These are phyloP conservation scores for Filosporella fistucella DNA, from an alignment of 495 filamentous ascomycete genomes.

Conservation along the genomic window DNA sequence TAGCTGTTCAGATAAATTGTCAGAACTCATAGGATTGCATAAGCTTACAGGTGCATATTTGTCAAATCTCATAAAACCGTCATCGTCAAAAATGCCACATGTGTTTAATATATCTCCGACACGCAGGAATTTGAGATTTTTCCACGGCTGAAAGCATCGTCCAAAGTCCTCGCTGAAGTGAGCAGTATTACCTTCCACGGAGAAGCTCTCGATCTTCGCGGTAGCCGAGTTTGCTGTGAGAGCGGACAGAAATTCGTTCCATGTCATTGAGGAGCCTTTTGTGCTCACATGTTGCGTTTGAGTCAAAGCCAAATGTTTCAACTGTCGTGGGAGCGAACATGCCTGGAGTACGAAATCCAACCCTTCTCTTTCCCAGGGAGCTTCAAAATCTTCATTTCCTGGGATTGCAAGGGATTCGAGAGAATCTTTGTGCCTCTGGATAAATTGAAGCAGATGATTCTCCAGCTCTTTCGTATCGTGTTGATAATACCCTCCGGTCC, in stretches of 20 bases:
- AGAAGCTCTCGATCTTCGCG: conserved; percentile 10
- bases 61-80: not conserved
- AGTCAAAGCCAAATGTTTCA: conserved; percentile 3
- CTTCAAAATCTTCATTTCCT: not conserved
- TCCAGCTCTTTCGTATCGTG: not conserved
- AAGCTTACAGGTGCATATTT: conserved; percentile 8
- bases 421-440: not conserved
- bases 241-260: conserved; percentile 2
- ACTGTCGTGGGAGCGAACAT: not conserved
- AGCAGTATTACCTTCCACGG: not conserved
- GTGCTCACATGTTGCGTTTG: not conserved
- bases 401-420: conserved; percentile 10
- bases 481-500: not conserved
- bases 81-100: not conserved
- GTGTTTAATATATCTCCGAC: conserved; percentile 4
- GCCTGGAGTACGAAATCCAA: conserved; percentile 5
- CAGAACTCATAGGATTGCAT: not conserved
- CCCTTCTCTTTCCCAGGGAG: not conserved
- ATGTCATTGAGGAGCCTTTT: not conserved
- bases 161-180: conserved; percentile 5
- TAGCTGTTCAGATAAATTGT: not conserved
- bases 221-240: conserved; percentile 5
- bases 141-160: conserved; percentile 9
- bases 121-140: conserved; percentile 10
- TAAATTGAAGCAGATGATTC: not conserved